Evolutionary conservation across 176 grass and related monocot genomes (phyloP).

Genomic region (Coix lacrymajobi): DNA sequence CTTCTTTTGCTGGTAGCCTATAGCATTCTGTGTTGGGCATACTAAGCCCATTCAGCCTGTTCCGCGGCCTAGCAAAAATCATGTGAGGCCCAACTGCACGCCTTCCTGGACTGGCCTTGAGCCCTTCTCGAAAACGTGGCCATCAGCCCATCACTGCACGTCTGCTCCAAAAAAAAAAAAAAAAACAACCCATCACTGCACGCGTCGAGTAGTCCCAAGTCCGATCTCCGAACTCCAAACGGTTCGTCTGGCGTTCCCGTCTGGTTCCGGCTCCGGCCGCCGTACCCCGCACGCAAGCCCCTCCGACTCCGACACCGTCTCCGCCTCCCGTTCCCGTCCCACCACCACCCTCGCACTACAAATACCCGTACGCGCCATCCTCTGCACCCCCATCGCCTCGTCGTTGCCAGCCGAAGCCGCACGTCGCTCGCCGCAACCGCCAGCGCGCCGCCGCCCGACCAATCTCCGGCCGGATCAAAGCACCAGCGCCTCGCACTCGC

Average conservation of each 20-base stretch:
- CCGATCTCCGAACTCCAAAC: background rate
- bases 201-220: background rate
- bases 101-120: too few species aligned
- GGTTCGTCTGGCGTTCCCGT: background rate
- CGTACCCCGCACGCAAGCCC: background rate
- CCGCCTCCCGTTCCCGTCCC: background rate
- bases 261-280: background rate
- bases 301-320: background rate
- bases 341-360: background rate
- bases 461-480: background rate
- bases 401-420: background rate
- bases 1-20: too few species aligned
- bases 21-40: too few species aligned
- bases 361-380: background rate
- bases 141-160: too few species aligned
- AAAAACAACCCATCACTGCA: too few species aligned
- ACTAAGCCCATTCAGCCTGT: too few species aligned
- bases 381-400: background rate
- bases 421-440: background rate
- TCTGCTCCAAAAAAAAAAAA: too few species aligned
- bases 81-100: too few species aligned
- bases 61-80: too few species aligned
- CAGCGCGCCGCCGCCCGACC: background rate
- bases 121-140: too few species aligned
- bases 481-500: too few species aligned